Base-by-base conservation (phyloP, 140 eudicot genomes). In the Anethum foeniculum region DNA sequence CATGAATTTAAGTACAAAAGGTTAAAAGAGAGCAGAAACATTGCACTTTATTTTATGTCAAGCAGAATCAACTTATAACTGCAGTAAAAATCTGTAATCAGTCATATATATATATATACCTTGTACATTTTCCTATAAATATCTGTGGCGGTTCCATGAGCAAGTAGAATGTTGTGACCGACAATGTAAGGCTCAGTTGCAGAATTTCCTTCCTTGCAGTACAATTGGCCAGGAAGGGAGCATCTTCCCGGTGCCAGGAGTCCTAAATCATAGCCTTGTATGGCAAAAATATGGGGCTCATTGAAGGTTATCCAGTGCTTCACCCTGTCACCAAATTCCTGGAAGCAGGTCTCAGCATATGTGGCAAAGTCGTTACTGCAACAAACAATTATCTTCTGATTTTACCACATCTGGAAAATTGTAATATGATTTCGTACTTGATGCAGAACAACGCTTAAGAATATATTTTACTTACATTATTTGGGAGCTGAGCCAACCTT, bases 161-260 rank as follows among this genome's bases (percentile, higher is more conserved):
- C 81, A 77, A 91, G 99, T 52, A 96, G 97, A 76, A 85, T 78
- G 43, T 91, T 86, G 82, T 93, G 98, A 19, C 80, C 98, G 2
- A 91, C 99, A 13, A 96, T 89, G 82, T 96, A 96, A 25, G 99
- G 99, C 78, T 96, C 98, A 16, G 97, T 93, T 49, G 96, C 91
- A 71, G 99, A 96, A 89, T 93, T 93, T 54, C 99, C 99, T 2
- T 89, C 97, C 80, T 84, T 85, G 82, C 99, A 96, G 71, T 85
- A 76, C 48, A 82, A 46, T 51, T 76, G 85, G 77, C 83, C 89
- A 76, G 91, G 83, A 60, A 90, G 82, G 43, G 99, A 93, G 80
- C 99, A 96, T 36, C 97, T 91, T 0, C 94, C 93, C 0, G 99
- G 99, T 21, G 99, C 97, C 62, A 83, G 85, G 69, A 93, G 85